Base-by-base conservation (phyloP, 306 rosid species). In the Gynostemma pentaphyllum region DNA sequence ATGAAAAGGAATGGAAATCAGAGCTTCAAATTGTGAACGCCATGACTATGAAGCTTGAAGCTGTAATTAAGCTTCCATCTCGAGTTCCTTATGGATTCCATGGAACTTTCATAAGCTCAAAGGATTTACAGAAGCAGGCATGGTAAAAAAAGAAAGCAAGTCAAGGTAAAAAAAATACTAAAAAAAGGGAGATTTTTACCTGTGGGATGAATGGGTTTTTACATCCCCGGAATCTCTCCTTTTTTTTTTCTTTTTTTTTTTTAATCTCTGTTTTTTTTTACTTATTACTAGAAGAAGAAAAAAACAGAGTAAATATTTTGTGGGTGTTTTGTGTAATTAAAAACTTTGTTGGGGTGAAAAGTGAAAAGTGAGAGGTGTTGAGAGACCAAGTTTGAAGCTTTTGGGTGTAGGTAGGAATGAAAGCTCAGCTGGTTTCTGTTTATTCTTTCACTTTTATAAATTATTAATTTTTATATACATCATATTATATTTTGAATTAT, bases 71-170 rank as follows among this genome's bases (percentile, higher is more conserved):
- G 67, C 90, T 92, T 18, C 97, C 99, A 0, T 88, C 95, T 0
- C 62, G 99, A 15, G 99, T 92, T 51, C 99, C 99, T 0, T 92
- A 88, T 56, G 99, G 99, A 9, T 92, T 92, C 44, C 99, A 92
- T 66, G 99, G 99, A 15, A 92, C 97, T 10, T 92, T 92, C 74
- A 84, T 88, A 62, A 75, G 76, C 24, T 70, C 88, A 0, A 68
- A 81, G 50, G 90, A 86, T 50, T 62, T 92, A 52, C 63, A 44
- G 75, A 84, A 71, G 45, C 99, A 92, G 64, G 87, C 75, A 10
- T 54, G 48, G 54, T 37, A 27, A 64, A 34, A 47, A 48, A 57
- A 27, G 14, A 36, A 2, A 70, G 57, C 26, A 64, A 27, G 16
- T 26, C 5, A 28, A 0, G 62, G 27, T 42, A 36, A 23, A 36